Conservation (phyloP, 495 filamentous ascomycete genomes). For the Hyaloscypha bicolor region DNA sequence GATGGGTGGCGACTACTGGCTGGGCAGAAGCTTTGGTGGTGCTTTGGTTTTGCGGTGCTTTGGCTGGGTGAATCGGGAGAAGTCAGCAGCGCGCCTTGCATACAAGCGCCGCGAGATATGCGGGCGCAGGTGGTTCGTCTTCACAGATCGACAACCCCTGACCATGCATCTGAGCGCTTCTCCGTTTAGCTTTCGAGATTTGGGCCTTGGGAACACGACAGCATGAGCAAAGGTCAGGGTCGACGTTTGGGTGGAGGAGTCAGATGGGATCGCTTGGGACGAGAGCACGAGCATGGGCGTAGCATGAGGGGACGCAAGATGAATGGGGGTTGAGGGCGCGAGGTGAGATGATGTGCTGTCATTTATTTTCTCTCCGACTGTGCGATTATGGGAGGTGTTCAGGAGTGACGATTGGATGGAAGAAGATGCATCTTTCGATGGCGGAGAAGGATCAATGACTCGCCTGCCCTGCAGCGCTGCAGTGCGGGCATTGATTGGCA, state of each 20-base stretch:
- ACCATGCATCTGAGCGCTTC: background rate
- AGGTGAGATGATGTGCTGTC: conserved; percentile 6
- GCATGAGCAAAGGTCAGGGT: too few relatives aligned
- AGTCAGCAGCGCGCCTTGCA: background rate
- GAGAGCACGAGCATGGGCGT: background rate
- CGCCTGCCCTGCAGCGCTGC: conserved; percentile 2
- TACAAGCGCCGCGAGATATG: background rate
- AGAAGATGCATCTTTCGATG: background rate
- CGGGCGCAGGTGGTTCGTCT: background rate
- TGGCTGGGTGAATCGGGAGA: background rate
- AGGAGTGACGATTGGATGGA: background rate
- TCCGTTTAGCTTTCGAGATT: background rate
- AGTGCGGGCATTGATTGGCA: conserved; percentile 9
- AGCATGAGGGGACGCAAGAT: background rate
- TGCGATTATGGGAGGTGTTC: background rate
- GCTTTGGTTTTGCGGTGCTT: background rate
- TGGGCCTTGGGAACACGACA: background rate
- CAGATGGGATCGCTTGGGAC: background rate
- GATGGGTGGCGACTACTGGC: background rate
- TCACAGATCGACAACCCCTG: background rate
- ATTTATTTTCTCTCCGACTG: background rate
- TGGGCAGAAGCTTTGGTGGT: background rate
- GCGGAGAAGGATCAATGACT: conserved; percentile 1
- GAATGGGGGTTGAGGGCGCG: background rate
- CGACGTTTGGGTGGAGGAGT: too few relatives aligned